Conservation (phyloP, 106 monocot species). For the Alisma plantagoaquatica region DNA sequence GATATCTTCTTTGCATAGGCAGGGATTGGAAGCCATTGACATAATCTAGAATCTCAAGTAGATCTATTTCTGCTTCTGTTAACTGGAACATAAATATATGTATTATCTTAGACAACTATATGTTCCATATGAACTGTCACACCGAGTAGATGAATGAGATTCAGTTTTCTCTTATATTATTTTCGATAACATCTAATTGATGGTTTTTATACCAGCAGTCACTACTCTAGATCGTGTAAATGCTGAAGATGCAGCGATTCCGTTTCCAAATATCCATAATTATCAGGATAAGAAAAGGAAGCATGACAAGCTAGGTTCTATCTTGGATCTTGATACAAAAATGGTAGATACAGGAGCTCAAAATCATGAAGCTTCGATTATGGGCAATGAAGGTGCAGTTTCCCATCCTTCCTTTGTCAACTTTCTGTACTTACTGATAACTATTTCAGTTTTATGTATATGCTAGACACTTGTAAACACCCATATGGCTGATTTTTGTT, state of each 20-base stretch:
- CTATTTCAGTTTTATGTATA: not conserved
- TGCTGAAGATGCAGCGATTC: slow-evolving; percentile 89
- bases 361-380: slow-evolving; percentile 9
- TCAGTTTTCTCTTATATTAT: too few relatives aligned
- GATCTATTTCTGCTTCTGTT: too few relatives aligned
- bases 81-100: too few relatives aligned
- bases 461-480: not conserved
- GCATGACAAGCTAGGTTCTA: slow-evolving; percentile 17
- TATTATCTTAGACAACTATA: too few relatives aligned
- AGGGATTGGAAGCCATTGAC: too few relatives aligned
- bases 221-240: slow-evolving; percentile 84
- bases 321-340: slow-evolving; percentile 11
- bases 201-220: too few relatives aligned
- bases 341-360: slow-evolving; percentile 5
- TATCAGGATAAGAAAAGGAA: slow-evolving; percentile 81
- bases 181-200: too few relatives aligned
- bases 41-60: too few relatives aligned
- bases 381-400: slow-evolving; percentile 30
- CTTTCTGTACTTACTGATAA: not conserved
- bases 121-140: too few relatives aligned
- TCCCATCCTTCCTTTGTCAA: not conserved
- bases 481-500: not conserved
- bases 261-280: slow-evolving; percentile 55
- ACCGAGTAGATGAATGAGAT: too few relatives aligned
- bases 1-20: too few relatives aligned